Evolutionary conservation across 23 red algal species (phyloP), one percentile per base, ranked within the genome.

Genomic region (Gracilaria domingensis): DNA sequence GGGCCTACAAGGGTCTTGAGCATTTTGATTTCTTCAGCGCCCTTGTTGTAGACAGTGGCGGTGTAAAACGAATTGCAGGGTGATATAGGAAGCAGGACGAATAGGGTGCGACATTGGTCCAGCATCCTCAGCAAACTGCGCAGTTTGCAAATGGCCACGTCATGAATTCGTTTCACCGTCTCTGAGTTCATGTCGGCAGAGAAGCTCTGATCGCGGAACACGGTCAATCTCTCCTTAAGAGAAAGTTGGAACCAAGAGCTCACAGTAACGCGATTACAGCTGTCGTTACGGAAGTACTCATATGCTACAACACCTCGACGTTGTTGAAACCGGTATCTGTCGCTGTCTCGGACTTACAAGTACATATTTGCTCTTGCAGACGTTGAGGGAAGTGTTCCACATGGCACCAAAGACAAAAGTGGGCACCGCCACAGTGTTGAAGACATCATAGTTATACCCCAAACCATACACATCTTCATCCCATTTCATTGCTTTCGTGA

Each of bases 261-360:
- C n/a, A n/a, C n/a, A n/a, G n/a, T 98, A 4, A 98, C 97, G 30
- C 97, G 81, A 80, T 98, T 98, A 30, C 97, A 93, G 24, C 89
- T 85, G 76, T 93, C 96, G 88, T 98, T 98, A 84, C 96, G 97
- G 81, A 98, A 98, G 53, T 98, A 98, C 66, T 98, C 97, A 85
- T 98, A 93, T 0, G 87, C 97, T 42, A 95, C 89, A 18, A 98
- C 93, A 17, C 90, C 54, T 94, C 82, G 24, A 98, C 89, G 36
- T 67, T 80, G 51, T 95, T 94, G 77, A 88, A 98, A 51, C 96
- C 97, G 21, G 77, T 59, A 76, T 98, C 97, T 32, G 97, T 98
- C 12, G 97, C 93, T 20, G 97, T 98, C 51, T 88, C 79, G 88
- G 88, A 72, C 86, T 94, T 16, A 93, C 97, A 44, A 98, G 94